Percentiles rank a stretch among this genome's conserved stretches.
phyloP scores from a whole-genome alignment of 148 eudicot species.

The Nepenthes gracilis region DNA sequence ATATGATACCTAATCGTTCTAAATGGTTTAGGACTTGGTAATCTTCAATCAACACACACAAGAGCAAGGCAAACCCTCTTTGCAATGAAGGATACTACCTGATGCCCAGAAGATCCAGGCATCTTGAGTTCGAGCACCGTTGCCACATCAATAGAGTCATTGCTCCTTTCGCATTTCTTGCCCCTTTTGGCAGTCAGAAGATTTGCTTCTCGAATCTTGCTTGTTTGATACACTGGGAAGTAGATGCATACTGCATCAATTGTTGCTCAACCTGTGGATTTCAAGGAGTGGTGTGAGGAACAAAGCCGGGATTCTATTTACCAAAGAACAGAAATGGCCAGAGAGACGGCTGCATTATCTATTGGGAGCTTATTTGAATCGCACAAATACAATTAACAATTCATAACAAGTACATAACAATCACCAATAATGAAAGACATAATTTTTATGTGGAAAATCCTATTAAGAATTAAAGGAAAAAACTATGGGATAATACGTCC shows the following conservation, averaged over 20 bases:
- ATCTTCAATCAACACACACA: too few species aligned
- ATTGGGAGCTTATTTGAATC: conserved; percentile 16
- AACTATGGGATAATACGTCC: too few species aligned
- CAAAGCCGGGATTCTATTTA: conserved; percentile 41
- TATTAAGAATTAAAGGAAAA: too few species aligned
- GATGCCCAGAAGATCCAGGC: conserved; percentile 36
- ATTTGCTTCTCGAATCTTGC: conserved; percentile 23
- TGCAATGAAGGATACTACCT: conserved; percentile 14
- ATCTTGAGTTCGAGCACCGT: conserved; percentile 49
- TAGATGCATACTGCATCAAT: conserved; percentile 17
- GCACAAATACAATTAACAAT: background rate
- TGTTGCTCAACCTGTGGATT: conserved; percentile 28
- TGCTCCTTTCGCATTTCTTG: conserved; percentile 19
- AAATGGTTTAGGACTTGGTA: too few species aligned
- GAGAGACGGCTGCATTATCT: conserved; percentile 47
- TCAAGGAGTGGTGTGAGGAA: conserved; percentile 11
- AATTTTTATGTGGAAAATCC: too few species aligned
- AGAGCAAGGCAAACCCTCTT: background rate
- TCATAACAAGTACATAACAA: too few species aligned
- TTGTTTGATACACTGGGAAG: conserved; percentile 23
- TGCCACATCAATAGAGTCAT: conserved; percentile 31
- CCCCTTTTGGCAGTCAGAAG: conserved; percentile 16
- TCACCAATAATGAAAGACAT: too few species aligned
- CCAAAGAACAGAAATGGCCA: conserved; percentile 64
- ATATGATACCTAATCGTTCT: too few species aligned